Percentiles rank a stretch among this genome's conserved stretches.
phyloP scores from a whole-genome alignment of 225 moss, liverwort and hornwort genomes.

The Straminergon stramineum region DNA sequence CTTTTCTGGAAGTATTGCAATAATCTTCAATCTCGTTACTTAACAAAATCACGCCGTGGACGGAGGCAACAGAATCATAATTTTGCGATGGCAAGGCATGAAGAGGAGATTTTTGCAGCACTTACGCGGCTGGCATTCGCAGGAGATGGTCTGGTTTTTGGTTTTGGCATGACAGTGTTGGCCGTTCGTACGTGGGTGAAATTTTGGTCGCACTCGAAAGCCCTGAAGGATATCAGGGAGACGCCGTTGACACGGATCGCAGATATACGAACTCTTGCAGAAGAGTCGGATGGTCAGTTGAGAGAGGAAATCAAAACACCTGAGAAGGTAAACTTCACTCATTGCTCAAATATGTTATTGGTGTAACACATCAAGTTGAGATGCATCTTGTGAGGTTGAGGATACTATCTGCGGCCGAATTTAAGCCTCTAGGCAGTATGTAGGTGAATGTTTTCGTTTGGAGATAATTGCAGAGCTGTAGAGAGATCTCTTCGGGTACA shows the following conservation, averaged over 20 bases:
- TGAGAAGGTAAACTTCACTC: constrained; percentile 20
- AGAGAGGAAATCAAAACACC: constrained; percentile 7
- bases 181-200: constrained; percentile 90
- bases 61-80: background rate
- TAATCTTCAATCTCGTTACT: background rate
- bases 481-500: background rate
- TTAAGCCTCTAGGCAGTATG: background rate
- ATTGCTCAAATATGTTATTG: background rate
- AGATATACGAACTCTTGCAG: constrained; percentile 70
- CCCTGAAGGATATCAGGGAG: constrained; percentile 77
- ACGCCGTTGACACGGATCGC: constrained; percentile 75
- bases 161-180: constrained; percentile 77
- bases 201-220: constrained; percentile 77
- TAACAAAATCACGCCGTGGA: background rate
- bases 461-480: background rate
- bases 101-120: constrained; percentile 81
- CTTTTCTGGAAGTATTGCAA: background rate
- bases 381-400: background rate
- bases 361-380: background rate
- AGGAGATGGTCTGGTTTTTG: constrained; percentile 85
- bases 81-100: constrained; percentile 62
- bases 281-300: constrained; percentile 21
- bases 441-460: background rate
- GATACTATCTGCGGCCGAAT: background rate
- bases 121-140: constrained; percentile 82